A percentile compares a stretch with the other conserved stretches of the same genome.
Conservation (phyloP, 306 rosid species). For the Neltuma alba region DNA sequence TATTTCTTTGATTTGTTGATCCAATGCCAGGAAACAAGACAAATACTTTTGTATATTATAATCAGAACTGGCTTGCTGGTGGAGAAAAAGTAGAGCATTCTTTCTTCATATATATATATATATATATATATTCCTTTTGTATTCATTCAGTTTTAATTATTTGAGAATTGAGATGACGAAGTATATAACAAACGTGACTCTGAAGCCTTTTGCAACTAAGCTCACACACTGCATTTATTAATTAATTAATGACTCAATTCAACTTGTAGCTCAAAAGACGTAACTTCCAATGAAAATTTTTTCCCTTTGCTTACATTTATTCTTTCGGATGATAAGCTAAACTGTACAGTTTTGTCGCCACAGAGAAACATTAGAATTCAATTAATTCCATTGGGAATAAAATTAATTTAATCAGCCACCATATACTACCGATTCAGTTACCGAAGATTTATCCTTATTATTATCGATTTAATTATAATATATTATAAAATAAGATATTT, state of each 20-base stretch:
- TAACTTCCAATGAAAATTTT: not conserved
- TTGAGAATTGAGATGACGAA: not conserved
- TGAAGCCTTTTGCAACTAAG: conserved; percentile 40
- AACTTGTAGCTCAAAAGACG: not conserved
- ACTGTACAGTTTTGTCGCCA: not conserved
- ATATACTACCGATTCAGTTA: not conserved
- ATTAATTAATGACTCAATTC: not conserved
- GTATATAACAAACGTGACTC: conserved; percentile 8
- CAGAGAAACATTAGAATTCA: not conserved
- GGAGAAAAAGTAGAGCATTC: conserved; percentile 36
- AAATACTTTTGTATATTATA: not conserved
- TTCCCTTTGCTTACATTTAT: not conserved
- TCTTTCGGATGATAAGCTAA: not conserved
- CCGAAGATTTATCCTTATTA: not conserved
- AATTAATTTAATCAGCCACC: not conserved
- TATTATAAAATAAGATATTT: not conserved
- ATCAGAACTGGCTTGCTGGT: conserved; percentile 13
- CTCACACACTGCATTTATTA: conserved; percentile 22
- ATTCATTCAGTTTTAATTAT: conserved; percentile 19
- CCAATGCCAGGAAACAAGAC: not conserved
- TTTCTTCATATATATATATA: conserved; percentile 21
- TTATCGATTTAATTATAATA: not conserved
- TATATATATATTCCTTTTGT: conserved; percentile 22
- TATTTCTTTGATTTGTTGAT: conserved; percentile 6
- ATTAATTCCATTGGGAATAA: not conserved